phyloP scores from a whole-genome alignment of 108 stramenopile species.

The Seminavis robusta region DNA sequence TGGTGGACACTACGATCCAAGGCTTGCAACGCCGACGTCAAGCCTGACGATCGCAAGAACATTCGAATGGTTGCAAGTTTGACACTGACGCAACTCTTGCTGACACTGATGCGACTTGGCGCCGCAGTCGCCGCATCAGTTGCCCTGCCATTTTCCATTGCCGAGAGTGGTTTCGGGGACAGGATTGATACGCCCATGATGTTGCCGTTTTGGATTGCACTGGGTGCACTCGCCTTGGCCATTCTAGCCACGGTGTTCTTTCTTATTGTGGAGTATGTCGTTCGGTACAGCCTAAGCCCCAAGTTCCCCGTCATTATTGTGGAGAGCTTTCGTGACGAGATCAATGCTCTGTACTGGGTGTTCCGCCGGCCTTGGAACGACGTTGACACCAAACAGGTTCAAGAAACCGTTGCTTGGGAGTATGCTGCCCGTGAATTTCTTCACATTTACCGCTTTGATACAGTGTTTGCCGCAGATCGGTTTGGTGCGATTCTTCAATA shows the following conservation, averaged over 20 bases:
- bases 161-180: background rate
- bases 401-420: conserved; percentile 26
- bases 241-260: conserved; percentile 6
- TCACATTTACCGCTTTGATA: conserved; percentile 28
- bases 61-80: conserved; percentile 8
- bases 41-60: background rate
- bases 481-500: conserved; percentile 25
- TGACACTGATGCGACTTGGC: conserved; percentile 3
- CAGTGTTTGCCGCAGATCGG: conserved; percentile 24
- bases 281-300: conserved; percentile 20
- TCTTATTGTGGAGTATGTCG: conserved; percentile 13
- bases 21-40: background rate
- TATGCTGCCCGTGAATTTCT: conserved; percentile 32
- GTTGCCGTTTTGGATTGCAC: conserved; percentile 12
- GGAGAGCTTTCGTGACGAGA: conserved; percentile 21
- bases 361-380: conserved; percentile 4
- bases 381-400: conserved; percentile 14
- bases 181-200: background rate
- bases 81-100: conserved; percentile 6
- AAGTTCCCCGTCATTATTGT: conserved; percentile 12
- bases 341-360: conserved; percentile 4
- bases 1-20: conserved; percentile 15
- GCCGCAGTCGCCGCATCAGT: conserved; percentile 3
- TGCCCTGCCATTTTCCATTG: background rate
- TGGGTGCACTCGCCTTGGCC: conserved; percentile 3